Percentiles rank a stretch among this genome's conserved stretches.
These are phyloP conservation scores for Myotisia sp. DNA, from an alignment of 2,329 filamentous ascomycete species.

Conservation along the genomic window DNA sequence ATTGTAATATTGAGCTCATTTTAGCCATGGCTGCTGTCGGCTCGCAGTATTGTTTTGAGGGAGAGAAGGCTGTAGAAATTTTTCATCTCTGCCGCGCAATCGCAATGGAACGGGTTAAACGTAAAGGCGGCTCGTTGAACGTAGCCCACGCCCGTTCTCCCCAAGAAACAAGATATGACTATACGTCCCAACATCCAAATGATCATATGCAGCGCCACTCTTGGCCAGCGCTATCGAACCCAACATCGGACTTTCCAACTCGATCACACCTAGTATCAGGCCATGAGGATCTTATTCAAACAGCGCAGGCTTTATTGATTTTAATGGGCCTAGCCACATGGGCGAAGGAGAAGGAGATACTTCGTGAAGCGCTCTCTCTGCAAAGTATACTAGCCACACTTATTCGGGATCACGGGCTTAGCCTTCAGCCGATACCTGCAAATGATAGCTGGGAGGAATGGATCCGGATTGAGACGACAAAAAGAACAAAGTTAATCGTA, in stretches of 20 bases:
- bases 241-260: constrained; percentile 25
- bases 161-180: constrained; percentile 17
- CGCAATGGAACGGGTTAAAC: constrained; percentile 37
- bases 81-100: constrained; percentile 44
- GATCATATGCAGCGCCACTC: constrained; percentile 22
- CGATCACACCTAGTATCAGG: constrained; percentile 23
- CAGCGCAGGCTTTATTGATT: constrained; percentile 28
- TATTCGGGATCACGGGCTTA: constrained; percentile 39
- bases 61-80: constrained; percentile 39
- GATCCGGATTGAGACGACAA: constrained; percentile 39
- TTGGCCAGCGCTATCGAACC: constrained; percentile 32
- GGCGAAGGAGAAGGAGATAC: constrained; percentile 42
- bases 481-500: constrained; percentile 42
- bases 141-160: constrained; percentile 16
- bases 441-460: constrained; percentile 41
- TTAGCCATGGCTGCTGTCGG: constrained; percentile 38
- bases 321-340: constrained; percentile 47
- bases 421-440: constrained; percentile 20
- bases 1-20: constrained; percentile 34
- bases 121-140: constrained; percentile 25
- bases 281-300: constrained; percentile 7
- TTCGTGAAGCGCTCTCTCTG: constrained; percentile 42
- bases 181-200: constrained; percentile 20
- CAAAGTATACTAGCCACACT: constrained; percentile 43
- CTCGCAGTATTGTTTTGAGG: constrained; percentile 36